Evolutionary conservation across 1,284 basidiomycete genomes (phyloP).

Genomic region (Austroboletus rostrupii): DNA sequence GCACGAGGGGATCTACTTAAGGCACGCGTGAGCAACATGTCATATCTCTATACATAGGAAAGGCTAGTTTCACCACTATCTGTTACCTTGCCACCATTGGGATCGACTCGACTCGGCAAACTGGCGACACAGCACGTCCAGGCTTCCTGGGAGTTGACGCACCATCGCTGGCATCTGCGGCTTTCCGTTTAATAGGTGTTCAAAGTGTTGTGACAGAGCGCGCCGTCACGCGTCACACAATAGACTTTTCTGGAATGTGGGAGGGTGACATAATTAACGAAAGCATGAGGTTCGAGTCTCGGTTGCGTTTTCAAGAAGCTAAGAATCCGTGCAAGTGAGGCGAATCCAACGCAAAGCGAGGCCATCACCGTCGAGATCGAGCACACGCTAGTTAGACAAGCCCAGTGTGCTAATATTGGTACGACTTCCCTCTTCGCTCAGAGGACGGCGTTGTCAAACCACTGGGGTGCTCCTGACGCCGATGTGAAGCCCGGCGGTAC

Average conservation of each 20-base stretch:
- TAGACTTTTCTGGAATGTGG: no score
- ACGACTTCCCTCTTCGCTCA: neutral
- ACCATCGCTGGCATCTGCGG: slow-evolving; percentile 19
- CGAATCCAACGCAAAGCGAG: neutral
- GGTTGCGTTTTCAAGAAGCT: no score
- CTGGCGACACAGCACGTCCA: slow-evolving; percentile 29
- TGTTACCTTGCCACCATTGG: slow-evolving; percentile 52
- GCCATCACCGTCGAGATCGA: neutral
- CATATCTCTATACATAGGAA: neutral
- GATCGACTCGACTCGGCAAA: no score
- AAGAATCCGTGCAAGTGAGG: neutral
- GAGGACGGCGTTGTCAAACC: neutral
- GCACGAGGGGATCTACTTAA: slow-evolving; percentile 51
- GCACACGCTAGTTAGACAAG: slow-evolving; percentile 1
- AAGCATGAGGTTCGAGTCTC: no score
- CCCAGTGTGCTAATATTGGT: slow-evolving; percentile 1
- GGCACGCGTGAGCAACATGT: neutral
- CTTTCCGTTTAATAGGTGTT: slow-evolving; percentile 36
- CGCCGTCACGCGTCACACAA: slow-evolving; percentile 20
- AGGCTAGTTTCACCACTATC: slow-evolving; percentile 37
- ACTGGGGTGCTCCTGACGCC: neutral
- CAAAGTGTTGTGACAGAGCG: slow-evolving; percentile 18
- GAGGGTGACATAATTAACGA: neutral
- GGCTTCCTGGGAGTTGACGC: slow-evolving; percentile 31
- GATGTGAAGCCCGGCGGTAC: neutral